Percentiles rank a stretch among this genome's conserved stretches.
Conservation (phyloP, 2,329 filamentous ascomycete genomes). For the Fusarium sp. region DNA sequence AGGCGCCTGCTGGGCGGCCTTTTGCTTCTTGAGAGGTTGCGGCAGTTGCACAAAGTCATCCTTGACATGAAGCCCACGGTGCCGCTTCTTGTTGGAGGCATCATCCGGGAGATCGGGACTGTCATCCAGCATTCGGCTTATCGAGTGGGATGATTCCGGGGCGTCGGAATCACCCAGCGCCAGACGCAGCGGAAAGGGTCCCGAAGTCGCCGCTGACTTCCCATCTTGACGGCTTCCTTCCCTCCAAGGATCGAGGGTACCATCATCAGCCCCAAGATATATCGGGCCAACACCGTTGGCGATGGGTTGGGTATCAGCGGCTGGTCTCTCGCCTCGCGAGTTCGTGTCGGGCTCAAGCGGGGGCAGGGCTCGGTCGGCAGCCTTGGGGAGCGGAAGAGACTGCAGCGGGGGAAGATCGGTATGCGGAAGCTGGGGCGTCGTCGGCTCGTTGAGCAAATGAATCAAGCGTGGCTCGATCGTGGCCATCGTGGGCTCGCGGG, state of each 20-base stretch:
- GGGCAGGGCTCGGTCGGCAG: slow-evolving; percentile 61
- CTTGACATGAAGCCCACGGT: slow-evolving; percentile 60
- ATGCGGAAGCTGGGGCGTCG: slow-evolving; percentile 60
- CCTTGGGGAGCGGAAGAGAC: slow-evolving; percentile 57
- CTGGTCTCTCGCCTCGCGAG: slow-evolving; percentile 54
- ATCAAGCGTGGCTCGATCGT: slow-evolving; percentile 77
- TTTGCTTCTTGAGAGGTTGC: slow-evolving; percentile 74
- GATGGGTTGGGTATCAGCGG: slow-evolving; percentile 30
- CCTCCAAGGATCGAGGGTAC: slow-evolving; percentile 37
- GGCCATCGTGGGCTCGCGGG: slow-evolving; percentile 63
- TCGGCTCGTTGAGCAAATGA: slow-evolving; percentile 71
- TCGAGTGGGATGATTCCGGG: slow-evolving; percentile 56
- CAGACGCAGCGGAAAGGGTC: slow-evolving; percentile 54
- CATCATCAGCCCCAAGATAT: slow-evolving; percentile 38
- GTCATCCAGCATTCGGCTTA: slow-evolving; percentile 62
- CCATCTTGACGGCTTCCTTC: slow-evolving; percentile 40
- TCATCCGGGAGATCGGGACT: slow-evolving; percentile 59
- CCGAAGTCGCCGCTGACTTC: slow-evolving; percentile 39
- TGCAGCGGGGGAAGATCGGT: slow-evolving; percentile 69
- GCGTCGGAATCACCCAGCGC: slow-evolving; percentile 55
- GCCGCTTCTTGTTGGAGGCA: slow-evolving; percentile 66
- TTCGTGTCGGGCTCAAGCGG: slow-evolving; percentile 65
- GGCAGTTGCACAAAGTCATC: slow-evolving; percentile 74
- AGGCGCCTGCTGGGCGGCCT: slow-evolving; percentile 65
- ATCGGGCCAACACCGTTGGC: slow-evolving; percentile 29